Percentiles rank a stretch among this genome's conserved stretches.
These are phyloP conservation scores for Arachis hypogaea DNA, from an alignment of 306 rosid genomes.

Conservation along the genomic window DNA sequence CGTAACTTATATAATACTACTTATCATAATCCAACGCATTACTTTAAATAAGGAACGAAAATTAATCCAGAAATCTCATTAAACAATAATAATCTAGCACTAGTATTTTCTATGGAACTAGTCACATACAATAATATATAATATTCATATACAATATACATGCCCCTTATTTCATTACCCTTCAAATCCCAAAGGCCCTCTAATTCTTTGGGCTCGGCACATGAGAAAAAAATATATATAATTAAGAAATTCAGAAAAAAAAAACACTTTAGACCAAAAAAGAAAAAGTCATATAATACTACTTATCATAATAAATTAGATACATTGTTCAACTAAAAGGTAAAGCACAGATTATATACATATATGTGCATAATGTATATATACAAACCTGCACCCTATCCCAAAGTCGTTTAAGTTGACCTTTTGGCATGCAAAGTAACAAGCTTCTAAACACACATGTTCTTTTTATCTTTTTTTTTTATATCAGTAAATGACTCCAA, in stretches of 20 bases:
- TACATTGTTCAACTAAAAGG: too few relatives aligned
- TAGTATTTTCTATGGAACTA: not conserved
- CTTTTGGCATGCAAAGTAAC: too few relatives aligned
- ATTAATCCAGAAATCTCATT: too few relatives aligned
- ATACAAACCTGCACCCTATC: too few relatives aligned
- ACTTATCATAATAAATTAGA: not conserved
- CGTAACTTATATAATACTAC: not conserved
- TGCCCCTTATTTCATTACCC: conserved; percentile 1
- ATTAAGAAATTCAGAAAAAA: not conserved
- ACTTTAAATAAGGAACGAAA: too few relatives aligned
- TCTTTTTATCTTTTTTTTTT: too few relatives aligned
- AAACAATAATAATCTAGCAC: not conserved
- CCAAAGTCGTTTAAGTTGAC: too few relatives aligned
- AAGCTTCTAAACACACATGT: too few relatives aligned
- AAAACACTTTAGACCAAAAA: not conserved
- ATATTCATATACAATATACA: conserved; percentile 1
- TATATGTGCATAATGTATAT: too few relatives aligned
- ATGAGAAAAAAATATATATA: conserved; percentile 6
- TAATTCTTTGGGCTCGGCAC: not conserved
- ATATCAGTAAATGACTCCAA: too few relatives aligned
- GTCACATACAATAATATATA: too few relatives aligned
- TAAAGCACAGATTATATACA: too few relatives aligned
- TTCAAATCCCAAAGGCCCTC: conserved; percentile 6
- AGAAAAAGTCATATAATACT: not conserved
- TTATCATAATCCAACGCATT: not conserved